Percentiles rank a stretch among this genome's conserved stretches.
phyloP scores from a whole-genome alignment of 2,329 filamentous ascomycete genomes.

The Bimuria novae-zelandiae region DNA sequence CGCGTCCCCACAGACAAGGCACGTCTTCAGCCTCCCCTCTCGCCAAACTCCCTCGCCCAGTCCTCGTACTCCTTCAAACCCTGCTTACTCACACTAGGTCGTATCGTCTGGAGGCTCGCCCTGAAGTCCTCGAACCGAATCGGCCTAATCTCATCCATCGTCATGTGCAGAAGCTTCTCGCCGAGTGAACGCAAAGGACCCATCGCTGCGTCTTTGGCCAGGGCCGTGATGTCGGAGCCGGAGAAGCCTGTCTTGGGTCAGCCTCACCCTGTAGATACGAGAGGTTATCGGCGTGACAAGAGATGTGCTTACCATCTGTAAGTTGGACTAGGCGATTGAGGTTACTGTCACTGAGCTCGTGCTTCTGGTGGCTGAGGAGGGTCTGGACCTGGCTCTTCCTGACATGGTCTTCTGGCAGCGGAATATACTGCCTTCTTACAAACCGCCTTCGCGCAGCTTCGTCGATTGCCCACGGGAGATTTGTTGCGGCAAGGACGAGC shows the following conservation, averaged over 20 bases:
- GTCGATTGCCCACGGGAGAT: slow-evolving; percentile 96
- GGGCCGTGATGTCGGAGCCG: slow-evolving; percentile 92
- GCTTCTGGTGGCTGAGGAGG: slow-evolving; percentile 84
- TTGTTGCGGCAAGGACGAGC: slow-evolving; percentile 91
- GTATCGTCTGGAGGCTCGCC: slow-evolving; percentile 80
- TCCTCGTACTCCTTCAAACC: slow-evolving; percentile 90
- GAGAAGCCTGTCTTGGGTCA: slow-evolving; percentile 75
- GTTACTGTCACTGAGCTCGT: slow-evolving; percentile 72
- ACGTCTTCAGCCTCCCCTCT: slow-evolving; percentile 71
- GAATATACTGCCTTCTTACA: slow-evolving; percentile 93
- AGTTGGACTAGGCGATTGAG: slow-evolving; percentile 74
- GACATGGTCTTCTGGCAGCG: slow-evolving; percentile 83
- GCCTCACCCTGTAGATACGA: neutral
- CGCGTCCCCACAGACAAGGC: neutral
- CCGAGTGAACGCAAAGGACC: slow-evolving; percentile 88
- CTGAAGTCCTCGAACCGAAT: slow-evolving; percentile 84
- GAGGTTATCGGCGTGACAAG: neutral
- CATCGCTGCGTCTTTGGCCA: slow-evolving; percentile 98
- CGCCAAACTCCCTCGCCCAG: slow-evolving; percentile 92
- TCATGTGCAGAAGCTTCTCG: slow-evolving; percentile 86
- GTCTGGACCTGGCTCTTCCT: slow-evolving; percentile 78
- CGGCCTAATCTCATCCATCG: slow-evolving; percentile 90
- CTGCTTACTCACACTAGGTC: slow-evolving; percentile 84
- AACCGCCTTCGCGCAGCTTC: slow-evolving; percentile 91
- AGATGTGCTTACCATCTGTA: slow-evolving; percentile 72